These are phyloP conservation scores for Lentithecium fluviatile DNA, from an alignment of 495 filamentous ascomycete genomes.

Conservation along the genomic window DNA sequence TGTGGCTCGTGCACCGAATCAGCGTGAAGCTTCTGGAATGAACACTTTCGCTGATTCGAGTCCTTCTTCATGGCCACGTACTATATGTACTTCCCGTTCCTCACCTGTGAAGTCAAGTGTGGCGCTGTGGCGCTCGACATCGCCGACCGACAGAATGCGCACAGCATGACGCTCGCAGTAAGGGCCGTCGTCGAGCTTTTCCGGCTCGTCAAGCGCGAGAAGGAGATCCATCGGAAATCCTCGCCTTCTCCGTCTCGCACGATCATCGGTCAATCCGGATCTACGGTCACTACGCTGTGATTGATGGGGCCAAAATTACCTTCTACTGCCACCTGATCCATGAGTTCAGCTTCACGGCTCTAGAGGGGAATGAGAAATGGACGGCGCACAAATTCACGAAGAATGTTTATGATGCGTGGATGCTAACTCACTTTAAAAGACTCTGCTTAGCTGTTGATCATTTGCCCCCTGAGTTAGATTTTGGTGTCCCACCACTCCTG, in stretches of 20 bases:
- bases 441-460: not conserved
- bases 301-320: not conserved
- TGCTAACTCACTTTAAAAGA: constrained; percentile 7
- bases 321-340: constrained; percentile 20
- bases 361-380: constrained; percentile 1
- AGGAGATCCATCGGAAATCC: constrained; percentile 45
- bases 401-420: constrained; percentile 5
- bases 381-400: not conserved
- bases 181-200: constrained; percentile 42
- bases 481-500: not conserved
- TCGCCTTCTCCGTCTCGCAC: constrained; percentile 52
- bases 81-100: constrained; percentile 44
- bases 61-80: constrained; percentile 17
- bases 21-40: too few relatives aligned
- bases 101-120: constrained; percentile 44
- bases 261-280: constrained; percentile 43
- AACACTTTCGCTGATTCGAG: too few relatives aligned
- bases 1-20: too few relatives aligned
- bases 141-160: constrained; percentile 43
- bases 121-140: constrained; percentile 38
- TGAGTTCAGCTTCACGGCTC: not conserved
- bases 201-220: constrained; percentile 36
- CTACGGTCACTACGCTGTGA: constrained; percentile 14
- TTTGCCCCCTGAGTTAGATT: constrained; percentile 4
- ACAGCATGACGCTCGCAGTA: constrained; percentile 40